Evolutionary conservation across 306 rosid species (phyloP), one percentile per base, ranked within the genome.

Genomic region (Trifolium repens): DNA sequence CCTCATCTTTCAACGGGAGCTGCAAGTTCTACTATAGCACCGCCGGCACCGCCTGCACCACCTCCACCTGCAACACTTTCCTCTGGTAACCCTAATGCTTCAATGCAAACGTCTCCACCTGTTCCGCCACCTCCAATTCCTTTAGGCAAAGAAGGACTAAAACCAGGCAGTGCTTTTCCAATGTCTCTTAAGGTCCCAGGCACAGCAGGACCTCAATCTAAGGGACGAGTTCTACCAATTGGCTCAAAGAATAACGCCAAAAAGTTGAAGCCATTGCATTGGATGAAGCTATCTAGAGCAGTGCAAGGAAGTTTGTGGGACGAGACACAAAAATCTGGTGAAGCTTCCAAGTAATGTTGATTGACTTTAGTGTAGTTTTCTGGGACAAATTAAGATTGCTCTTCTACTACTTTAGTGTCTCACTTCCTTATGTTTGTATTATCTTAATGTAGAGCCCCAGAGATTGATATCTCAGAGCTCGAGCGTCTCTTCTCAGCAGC

Each of bases 251-350:
- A 69, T 72, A 79, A 83, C 79, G 47, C 85, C 55, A 94, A 91
- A 82, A 94, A 90, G 79, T 68, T 94, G 91, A 94, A 91, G 84
- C 98, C 96, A 24, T 80, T 94, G 86, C 94, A 94, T 79, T 94
- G 98, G 98, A 78, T 90, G 83, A 94, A 94, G 78, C 50, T 94
- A 76, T 79, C 96, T 7, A 88, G 92, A 86, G 96, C 96, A 65
- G 89, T 85, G 69, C 87, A 85, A 75, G 98, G 98, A 85, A 94
- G 97, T 83, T 80, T 94, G 82, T 94, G 98, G 98, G 97, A 86
- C 12, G 98, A 94, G 85, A 72, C 97, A n/a, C 91, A 86, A 65
- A 94, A 91, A 80, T 83, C 82, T 73, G 89, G 90, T 16, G 96
- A 91, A 84, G 89, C 77, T 78, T 49, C 94, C 80, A 90, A 84